These are phyloP conservation scores for Veloporphyrellus conicus DNA, from an alignment of 1,284 basidiomycete genomes.

Conservation along the genomic window DNA sequence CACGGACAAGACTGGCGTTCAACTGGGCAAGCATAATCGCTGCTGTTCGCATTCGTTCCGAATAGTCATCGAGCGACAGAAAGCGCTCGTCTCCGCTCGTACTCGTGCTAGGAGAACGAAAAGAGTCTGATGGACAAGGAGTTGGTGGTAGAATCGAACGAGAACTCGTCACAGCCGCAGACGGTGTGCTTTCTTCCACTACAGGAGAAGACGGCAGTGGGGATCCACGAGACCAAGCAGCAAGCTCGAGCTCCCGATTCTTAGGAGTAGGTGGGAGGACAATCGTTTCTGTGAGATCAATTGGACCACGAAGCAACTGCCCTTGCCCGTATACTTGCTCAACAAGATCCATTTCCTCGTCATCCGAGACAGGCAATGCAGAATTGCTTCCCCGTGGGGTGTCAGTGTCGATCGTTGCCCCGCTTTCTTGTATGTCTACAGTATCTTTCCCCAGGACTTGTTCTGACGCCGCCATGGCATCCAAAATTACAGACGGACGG, in stretches of 20 bases:
- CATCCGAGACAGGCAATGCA: conserved; percentile 37
- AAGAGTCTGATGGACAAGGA: conserved; percentile 7
- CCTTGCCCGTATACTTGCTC: conserved; percentile 87
- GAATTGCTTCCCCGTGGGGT: conserved; percentile 29
- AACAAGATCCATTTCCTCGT: conserved; percentile 90
- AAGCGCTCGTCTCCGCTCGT: conserved; percentile 15
- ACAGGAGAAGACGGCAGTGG: conserved; percentile 50
- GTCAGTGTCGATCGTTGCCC: conserved; percentile 13
- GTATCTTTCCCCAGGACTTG: conserved; percentile 28
- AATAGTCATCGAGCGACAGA: conserved; percentile 88
- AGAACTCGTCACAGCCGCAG: conserved; percentile 12
- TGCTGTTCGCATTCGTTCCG: conserved; percentile 95
- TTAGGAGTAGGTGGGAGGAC: conserved; percentile 77
- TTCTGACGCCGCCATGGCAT: conserved; percentile 23
- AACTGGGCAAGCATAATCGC: conserved; percentile 98
- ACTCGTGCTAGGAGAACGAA: conserved; percentile 2
- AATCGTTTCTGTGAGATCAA: conserved; percentile 77
- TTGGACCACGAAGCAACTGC: conserved; percentile 62
- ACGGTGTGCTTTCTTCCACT: conserved; percentile 29
- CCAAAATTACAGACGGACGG: conserved; percentile 24
- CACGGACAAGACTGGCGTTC: conserved; percentile 74
- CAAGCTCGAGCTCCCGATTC: conserved; percentile 84
- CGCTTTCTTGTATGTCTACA: conserved; percentile 19
- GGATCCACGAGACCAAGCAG: conserved; percentile 70
- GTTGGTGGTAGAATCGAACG: conserved; percentile 8